Percentiles rank a stretch among this genome's conserved stretches.
phyloP scores from a whole-genome alignment of 2,329 filamentous ascomycete genomes.

The Talaromyces atroroseus region DNA sequence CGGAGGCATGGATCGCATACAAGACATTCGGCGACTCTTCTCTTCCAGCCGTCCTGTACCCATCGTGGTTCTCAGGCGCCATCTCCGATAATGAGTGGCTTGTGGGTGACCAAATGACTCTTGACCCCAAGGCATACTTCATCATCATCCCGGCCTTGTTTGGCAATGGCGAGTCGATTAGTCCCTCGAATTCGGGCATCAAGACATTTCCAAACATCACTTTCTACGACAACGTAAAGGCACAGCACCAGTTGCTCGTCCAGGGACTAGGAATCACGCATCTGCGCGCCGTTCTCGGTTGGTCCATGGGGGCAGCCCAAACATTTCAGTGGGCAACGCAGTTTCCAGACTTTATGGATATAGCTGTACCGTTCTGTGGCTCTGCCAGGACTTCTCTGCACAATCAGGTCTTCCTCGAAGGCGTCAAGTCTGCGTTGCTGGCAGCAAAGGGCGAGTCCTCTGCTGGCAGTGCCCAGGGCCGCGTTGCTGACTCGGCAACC shows the following conservation, averaged over 20 bases:
- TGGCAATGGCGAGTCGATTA: slow-evolving; percentile 63
- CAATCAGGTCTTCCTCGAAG: slow-evolving; percentile 63
- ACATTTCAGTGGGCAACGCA: slow-evolving; percentile 60
- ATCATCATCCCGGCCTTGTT: slow-evolving; percentile 66
- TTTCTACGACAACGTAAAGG: slow-evolving; percentile 65
- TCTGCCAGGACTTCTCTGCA: slow-evolving; percentile 60
- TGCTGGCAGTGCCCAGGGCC: slow-evolving; percentile 48
- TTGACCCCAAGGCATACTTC: slow-evolving; percentile 61
- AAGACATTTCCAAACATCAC: slow-evolving; percentile 53
- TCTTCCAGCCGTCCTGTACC: slow-evolving; percentile 66
- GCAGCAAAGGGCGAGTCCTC: slow-evolving; percentile 45
- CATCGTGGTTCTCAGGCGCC: slow-evolving; percentile 66
- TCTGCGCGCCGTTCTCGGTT: slow-evolving; percentile 59
- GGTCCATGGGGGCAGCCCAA: slow-evolving; percentile 67
- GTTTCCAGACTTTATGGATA: slow-evolving; percentile 61
- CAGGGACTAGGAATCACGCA: slow-evolving; percentile 57
- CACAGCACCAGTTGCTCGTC: slow-evolving; percentile 62
- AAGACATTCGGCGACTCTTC: slow-evolving; percentile 64
- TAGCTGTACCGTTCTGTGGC: slow-evolving; percentile 62
- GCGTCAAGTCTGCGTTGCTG: slow-evolving; percentile 57
- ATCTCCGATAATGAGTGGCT: slow-evolving; percentile 73
- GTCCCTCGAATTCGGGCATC: slow-evolving; percentile 57
- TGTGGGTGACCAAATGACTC: slow-evolving; percentile 58
- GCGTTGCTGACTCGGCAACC: slow-evolving; percentile 36
- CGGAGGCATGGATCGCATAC: slow-evolving; percentile 65